Conservation (phyloP, 257 asterid species). For the Agastache rugosa region DNA sequence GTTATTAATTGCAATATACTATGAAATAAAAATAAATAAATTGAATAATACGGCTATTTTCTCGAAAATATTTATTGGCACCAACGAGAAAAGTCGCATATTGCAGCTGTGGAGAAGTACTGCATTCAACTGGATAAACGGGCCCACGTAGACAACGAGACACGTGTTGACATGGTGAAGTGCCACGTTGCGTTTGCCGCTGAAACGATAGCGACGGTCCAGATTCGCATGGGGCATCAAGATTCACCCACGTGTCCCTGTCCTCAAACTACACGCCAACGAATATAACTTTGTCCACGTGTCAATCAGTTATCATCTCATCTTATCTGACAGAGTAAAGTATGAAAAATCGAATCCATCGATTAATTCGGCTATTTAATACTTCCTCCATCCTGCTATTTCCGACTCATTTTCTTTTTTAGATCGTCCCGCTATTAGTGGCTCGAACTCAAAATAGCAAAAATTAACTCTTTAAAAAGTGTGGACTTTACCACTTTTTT, state of each 20-base stretch:
- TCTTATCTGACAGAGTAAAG: slow-evolving; percentile 36
- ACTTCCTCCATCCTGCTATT: too few relatives aligned
- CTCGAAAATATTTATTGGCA: not conserved
- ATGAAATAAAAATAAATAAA: too few relatives aligned
- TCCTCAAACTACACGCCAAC: not conserved
- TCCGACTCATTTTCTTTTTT: too few relatives aligned
- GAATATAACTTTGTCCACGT: slow-evolving; percentile 31
- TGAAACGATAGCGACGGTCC: slow-evolving; percentile 43
- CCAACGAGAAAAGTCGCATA: not conserved
- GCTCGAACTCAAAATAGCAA: too few relatives aligned
- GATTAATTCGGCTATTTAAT: too few relatives aligned
- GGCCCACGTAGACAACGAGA: not conserved
- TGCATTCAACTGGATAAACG: not conserved
- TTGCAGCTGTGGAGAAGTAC: not conserved
- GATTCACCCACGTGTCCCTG: slow-evolving; percentile 46
- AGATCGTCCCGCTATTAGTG: too few relatives aligned
- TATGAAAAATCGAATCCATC: too few relatives aligned
- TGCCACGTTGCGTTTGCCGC: not conserved
- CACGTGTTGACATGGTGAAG: not conserved
- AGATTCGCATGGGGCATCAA: slow-evolving; percentile 35
- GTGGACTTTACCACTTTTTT: too few relatives aligned
- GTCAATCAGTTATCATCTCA: not conserved
- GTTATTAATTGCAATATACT: too few relatives aligned
- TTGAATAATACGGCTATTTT: too few relatives aligned
- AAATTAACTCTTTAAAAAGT: too few relatives aligned